Evolutionary conservation across 2,329 filamentous ascomycete genomes (phyloP), one percentile per base, ranked within the genome.

Genomic region (Penicillium sp.): DNA sequence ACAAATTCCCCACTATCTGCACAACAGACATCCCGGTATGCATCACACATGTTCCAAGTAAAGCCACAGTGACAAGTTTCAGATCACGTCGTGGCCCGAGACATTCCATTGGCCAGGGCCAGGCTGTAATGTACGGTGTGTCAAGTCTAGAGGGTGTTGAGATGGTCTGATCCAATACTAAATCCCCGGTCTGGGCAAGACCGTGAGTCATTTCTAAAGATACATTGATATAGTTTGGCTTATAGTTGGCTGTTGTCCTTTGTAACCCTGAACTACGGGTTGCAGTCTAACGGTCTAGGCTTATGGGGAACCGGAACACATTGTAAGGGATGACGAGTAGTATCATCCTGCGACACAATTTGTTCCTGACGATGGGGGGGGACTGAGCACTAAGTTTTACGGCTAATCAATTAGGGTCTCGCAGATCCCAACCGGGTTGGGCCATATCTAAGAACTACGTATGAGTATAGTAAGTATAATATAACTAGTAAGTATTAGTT

Each of bases 11-110:
- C 41, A 52, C 44, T 41, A 48, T 36, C 54, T 55, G 53, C 53
- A 55, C 40, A 44, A 55, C 53, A 55, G 40, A 54, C n/a, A 54
- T 42, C 17, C 25, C 10, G 37, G n/a, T 41, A 41, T 43, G 46
- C 53, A 51, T 25, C 28, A 35, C 26, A 31, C 22, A 37, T 25
- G 37, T 45, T 45, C 35, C 25, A 19, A 50, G 40, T 37, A 38
- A 50, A 55, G 53, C 47, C 47, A 51, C 47, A 26, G 33, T 55
- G 47, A 55, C 17, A 40, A 45, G 40, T 55, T 51, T 51, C 53
- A 51, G 53, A 55, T 38, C 47, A 41, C 28, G 40, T 45, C n/a
- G 40, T 28, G 19, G 12, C 14, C 11, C 11, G 8, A 35, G 30
- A 38, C 8, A 22, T 33, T 14, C 26, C 10, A 51, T 55, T 55